These are phyloP conservation scores for Venturiaceae sp. DNA, from an alignment of 2,329 filamentous ascomycete genomes.

Conservation along the genomic window DNA sequence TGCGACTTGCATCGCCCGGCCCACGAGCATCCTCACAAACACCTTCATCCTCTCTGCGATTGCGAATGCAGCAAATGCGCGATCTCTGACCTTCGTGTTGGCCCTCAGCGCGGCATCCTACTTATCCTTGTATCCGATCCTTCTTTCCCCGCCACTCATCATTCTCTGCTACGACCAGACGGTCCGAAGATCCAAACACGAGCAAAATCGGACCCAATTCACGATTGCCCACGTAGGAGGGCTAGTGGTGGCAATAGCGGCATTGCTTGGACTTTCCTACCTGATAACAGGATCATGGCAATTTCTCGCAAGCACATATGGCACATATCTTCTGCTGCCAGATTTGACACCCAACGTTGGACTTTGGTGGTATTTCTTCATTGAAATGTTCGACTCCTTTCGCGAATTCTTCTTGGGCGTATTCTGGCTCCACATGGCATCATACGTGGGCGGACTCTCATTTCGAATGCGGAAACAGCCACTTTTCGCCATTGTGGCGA, in stretches of 20 bases:
- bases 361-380: constrained; percentile 99
- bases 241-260: constrained; percentile 45
- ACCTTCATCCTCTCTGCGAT: constrained; percentile 80
- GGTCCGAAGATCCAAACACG: constrained; percentile 17
- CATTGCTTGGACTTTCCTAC: constrained; percentile 62
- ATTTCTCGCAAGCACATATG: constrained; percentile 82
- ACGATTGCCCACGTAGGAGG: constrained; percentile 42
- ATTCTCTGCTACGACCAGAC: constrained; percentile 64
- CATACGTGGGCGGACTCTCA: constrained; percentile 79
- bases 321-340: constrained; percentile 80
- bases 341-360: constrained; percentile 93
- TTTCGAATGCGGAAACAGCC: constrained; percentile 78
- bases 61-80: constrained; percentile 67
- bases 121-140: constrained; percentile 80
- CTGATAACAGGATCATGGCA: constrained; percentile 75
- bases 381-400: constrained; percentile 99
- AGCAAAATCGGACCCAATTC: constrained; percentile 36
- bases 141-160: constrained; percentile 74
- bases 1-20: constrained; percentile 78
- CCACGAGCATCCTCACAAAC: constrained; percentile 81
- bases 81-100: constrained; percentile 64
- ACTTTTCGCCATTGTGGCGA: constrained; percentile 71
- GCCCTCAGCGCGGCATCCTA: constrained; percentile 82
- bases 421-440: constrained; percentile 91
- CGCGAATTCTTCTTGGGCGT: constrained; percentile 93